Evolutionary conservation across 2,329 filamentous ascomycete genomes (phyloP).

Genomic region (Mycosphaerelloides madeirae): DNA sequence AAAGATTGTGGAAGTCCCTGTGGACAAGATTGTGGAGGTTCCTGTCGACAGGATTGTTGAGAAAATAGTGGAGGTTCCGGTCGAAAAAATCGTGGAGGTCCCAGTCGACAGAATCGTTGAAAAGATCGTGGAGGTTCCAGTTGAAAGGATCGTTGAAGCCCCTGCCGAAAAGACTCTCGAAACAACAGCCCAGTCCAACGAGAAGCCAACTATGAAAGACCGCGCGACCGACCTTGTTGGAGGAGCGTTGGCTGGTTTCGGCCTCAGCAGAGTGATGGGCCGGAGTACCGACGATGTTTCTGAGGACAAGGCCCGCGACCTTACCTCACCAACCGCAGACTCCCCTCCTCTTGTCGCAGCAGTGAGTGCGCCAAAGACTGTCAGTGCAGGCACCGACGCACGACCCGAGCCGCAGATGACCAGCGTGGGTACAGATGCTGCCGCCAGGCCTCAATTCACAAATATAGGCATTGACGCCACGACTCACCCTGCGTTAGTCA

Average conservation of each 20-base stretch:
- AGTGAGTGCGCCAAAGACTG: not conserved
- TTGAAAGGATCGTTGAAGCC: not conserved
- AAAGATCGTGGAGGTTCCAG: not conserved
- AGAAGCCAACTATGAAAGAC: constrained; percentile 15
- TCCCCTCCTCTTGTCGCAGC: too few relatives aligned
- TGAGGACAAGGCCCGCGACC: not conserved
- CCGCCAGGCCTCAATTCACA: too few relatives aligned
- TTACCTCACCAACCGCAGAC: not conserved
- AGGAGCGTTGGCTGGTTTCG: constrained; percentile 33
- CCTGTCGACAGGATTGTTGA: not conserved
- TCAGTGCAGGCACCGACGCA: constrained; percentile 9
- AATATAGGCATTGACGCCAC: too few relatives aligned
- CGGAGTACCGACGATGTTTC: constrained; percentile 8
- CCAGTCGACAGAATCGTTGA: constrained; percentile 1
- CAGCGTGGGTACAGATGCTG: constrained; percentile 13
- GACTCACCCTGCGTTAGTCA: constrained; percentile 5
- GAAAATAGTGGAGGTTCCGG: not conserved
- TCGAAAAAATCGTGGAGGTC: constrained; percentile 1
- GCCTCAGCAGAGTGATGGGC: constrained; percentile 26
- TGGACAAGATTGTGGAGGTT: not conserved
- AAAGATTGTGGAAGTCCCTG: not conserved
- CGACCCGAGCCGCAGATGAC: constrained; percentile 3
- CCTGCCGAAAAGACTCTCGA: not conserved
- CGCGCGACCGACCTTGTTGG: constrained; percentile 29
- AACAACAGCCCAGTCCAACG: not conserved